These are phyloP conservation scores for Vitis hybrid DNA, from an alignment of 177 flowering plant genomes.

Conservation along the genomic window DNA sequence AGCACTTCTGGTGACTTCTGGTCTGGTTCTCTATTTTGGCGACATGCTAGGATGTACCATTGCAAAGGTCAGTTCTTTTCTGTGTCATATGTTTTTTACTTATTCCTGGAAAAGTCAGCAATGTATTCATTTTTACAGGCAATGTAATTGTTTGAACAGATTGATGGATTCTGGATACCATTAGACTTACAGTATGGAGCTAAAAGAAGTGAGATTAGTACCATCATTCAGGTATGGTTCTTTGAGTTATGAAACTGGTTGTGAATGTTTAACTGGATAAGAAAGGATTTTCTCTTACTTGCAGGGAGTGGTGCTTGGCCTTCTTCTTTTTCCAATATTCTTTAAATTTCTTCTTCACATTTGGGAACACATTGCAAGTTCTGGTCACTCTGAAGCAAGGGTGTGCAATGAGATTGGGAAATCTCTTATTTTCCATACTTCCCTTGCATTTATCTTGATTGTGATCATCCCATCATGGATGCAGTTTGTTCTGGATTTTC, in stretches of 20 bases:
- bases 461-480: conserved; percentile 77
- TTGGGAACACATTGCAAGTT: conserved; percentile 22
- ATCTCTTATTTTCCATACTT: conserved; percentile 63
- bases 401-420: conserved; percentile 33
- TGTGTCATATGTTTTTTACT: neutral
- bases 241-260: neutral
- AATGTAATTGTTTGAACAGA: conserved; percentile 36
- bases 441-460: conserved; percentile 44
- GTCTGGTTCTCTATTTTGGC: conserved; percentile 78
- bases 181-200: conserved; percentile 39
- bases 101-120: neutral
- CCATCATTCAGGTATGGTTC: conserved; percentile 68
- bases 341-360: conserved; percentile 47
- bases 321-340: conserved; percentile 70
- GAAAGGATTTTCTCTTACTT: conserved; percentile 16
- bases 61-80: conserved; percentile 50
- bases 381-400: conserved; percentile 20
- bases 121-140: neutral
- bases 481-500: conserved; percentile 74
- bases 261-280: conserved; percentile 6
- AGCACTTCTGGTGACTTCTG: conserved; percentile 76
- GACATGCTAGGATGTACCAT: conserved; percentile 75
- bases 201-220: conserved; percentile 73
- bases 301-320: conserved; percentile 82
- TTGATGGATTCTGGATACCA: conserved; percentile 30